phyloP scores from a whole-genome alignment of 2,329 filamentous ascomycete genomes.

The Domatiomyces catenatus region DNA sequence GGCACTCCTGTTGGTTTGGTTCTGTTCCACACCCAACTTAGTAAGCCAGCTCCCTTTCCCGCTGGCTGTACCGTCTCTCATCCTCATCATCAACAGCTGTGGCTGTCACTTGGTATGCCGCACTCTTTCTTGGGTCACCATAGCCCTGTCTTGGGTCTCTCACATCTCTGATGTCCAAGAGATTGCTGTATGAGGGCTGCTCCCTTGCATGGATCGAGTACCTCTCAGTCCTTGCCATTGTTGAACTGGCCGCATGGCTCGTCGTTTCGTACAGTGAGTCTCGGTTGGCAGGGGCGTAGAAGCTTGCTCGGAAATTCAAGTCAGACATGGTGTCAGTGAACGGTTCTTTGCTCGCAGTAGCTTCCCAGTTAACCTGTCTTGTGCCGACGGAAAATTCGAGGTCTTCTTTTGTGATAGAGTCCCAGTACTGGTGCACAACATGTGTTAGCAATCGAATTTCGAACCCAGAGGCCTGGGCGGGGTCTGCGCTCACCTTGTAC shows the following conservation, averaged over 20 bases:
- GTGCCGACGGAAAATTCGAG: conserved; percentile 95
- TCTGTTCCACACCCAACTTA: background rate
- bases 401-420: conserved; percentile 95
- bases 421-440: conserved; percentile 63
- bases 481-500: conserved; percentile 59
- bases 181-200: conserved; percentile 6
- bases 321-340: conserved; percentile 50
- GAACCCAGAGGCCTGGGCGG: background rate
- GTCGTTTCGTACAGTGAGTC: conserved; percentile 54
- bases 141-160: conserved; percentile 7
- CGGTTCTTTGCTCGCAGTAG: conserved; percentile 54
- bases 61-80: background rate
- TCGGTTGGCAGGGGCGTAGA: conserved; percentile 21
- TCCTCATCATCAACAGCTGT: background rate
- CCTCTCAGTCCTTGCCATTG: background rate
- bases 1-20: background rate
- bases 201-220: background rate
- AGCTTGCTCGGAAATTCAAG: conserved; percentile 38
- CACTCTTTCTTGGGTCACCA: conserved; percentile 8
- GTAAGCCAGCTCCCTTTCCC: background rate
- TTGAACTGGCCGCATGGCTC: conserved; percentile 1
- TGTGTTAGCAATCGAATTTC: conserved; percentile 19
- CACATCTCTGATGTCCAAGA: background rate
- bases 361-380: conserved; percentile 94
- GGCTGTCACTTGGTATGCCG: background rate